phyloP scores from a whole-genome alignment of 352 stramenopile species.

The Phytophthora tentaculata region DNA sequence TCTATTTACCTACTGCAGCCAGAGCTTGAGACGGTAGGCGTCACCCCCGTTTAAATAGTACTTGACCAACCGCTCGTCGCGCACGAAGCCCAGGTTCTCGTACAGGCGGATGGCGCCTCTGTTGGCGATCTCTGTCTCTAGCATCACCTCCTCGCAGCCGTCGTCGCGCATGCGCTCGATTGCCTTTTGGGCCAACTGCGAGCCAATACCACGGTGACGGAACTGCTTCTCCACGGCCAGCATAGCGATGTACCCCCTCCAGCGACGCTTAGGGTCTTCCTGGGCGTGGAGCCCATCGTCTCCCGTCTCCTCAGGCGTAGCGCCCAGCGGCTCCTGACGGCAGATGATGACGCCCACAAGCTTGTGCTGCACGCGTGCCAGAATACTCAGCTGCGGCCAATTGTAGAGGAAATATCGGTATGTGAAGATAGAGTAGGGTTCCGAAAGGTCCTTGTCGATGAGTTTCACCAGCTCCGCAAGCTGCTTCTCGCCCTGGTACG shows the following conservation, averaged over 20 bases:
- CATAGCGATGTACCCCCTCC: constrained; percentile 96
- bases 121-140: constrained; percentile 95
- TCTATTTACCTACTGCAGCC: constrained; percentile 65
- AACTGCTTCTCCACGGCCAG: constrained; percentile 92
- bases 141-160: constrained; percentile 89
- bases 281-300: constrained; percentile 26
- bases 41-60: constrained; percentile 97
- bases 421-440: constrained; percentile 97
- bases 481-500: constrained; percentile 90
- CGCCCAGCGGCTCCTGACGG: constrained; percentile 86
- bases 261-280: constrained; percentile 40
- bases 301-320: constrained; percentile 55
- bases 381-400: constrained; percentile 93
- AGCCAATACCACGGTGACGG: constrained; percentile 92
- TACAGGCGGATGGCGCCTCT: constrained; percentile 92
- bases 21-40: constrained; percentile 94
- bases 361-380: constrained; percentile 84
- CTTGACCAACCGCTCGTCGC: constrained; percentile 92
- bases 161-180: constrained; percentile 90
- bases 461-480: constrained; percentile 92
- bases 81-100: constrained; percentile 94
- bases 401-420: constrained; percentile 97
- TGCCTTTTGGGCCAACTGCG: constrained; percentile 82
- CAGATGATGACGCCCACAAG: constrained; percentile 94
- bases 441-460: constrained; percentile 94